Base-by-base conservation (phyloP, 306 rosid species). In the Phaseolus lunatus region DNA sequence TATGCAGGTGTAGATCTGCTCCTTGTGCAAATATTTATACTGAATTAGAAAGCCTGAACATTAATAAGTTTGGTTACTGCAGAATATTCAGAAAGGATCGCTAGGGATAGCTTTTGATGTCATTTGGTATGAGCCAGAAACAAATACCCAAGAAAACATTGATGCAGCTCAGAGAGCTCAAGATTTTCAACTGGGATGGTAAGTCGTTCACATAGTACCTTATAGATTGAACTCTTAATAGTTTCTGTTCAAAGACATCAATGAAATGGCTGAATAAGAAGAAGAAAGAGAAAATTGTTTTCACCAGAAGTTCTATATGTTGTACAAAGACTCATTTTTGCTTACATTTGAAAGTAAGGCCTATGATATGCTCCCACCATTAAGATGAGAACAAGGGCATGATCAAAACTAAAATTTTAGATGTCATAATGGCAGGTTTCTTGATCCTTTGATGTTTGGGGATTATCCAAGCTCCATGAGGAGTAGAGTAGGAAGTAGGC, bases 181-280 rank as follows among this genome's bases (percentile, higher is more conserved):
- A 73, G 99, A 96, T 78, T 96, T 96, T 91, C 98, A 92, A 86
- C 89, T 96, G 20, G 98, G 99, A 73, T 96, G 99, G 99, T 96
- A 81, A 77, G 70, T 84, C 58, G 37, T 50, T 48, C 24, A 33
- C 81, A 59, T 11, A n/a, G 24, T 72, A 49, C 23, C 37, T 43
- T 22, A 33, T 5, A 27, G 5, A 31, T 61, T 80, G 54, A 29
- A 35, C 15, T 29, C 9, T 72, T 6, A 56, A 57, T 39, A 58
- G 59, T 43, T 19, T 53, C 3, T 3, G 26, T 44, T 3, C 2
- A 70, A 76, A 43, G 19, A 16, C 48, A 75, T 43, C 22, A 26
- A 63, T 58, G 75, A 78, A 73, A 41, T 59, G 54, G 24, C 56
- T 67, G 31, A 67, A 58, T 64, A 45, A 65, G 56, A 63, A 29